Conservation (phyloP, 2,329 filamentous ascomycete species). For the Ophiocordyceps sinensis region DNA sequence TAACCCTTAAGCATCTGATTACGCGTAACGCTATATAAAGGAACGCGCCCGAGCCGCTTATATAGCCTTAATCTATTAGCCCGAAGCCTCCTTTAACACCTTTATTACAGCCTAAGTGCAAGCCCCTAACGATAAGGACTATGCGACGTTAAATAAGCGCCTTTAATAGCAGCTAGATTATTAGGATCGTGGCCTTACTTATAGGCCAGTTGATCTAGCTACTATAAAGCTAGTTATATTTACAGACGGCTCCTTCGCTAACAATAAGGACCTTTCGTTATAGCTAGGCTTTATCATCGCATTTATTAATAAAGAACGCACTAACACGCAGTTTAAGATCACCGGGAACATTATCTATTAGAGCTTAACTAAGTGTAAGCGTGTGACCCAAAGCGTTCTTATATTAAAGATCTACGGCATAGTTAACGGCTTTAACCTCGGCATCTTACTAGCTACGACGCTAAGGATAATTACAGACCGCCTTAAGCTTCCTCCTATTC, state of each 20-base stretch:
- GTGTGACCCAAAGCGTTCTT: not conserved
- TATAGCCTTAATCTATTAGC: not conserved
- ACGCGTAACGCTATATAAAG: not conserved
- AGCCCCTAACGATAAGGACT: not conserved
- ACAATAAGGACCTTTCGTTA: not conserved
- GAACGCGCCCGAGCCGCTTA: not conserved
- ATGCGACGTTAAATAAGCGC: not conserved
- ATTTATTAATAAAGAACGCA: not conserved
- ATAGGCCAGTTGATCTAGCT: not conserved
- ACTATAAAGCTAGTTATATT: not conserved
- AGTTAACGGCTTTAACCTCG: not conserved
- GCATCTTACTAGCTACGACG: not conserved
- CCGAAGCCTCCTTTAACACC: not conserved
- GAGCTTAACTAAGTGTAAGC: too few species aligned
- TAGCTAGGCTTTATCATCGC: not conserved
- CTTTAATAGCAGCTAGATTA: not conserved
- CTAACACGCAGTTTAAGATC: not conserved
- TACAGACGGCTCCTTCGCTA: not conserved
- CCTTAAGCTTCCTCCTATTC: not conserved
- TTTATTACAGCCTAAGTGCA: not conserved
- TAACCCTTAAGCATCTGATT: not conserved
- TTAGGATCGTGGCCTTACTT: not conserved
- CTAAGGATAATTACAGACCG: not conserved
- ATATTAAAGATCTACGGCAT: not conserved
- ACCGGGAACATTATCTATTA: not conserved